A percentile compares a stretch with the other conserved stretches of the same genome.
phyloP scores from a whole-genome alignment of 2,329 filamentous ascomycete species.

The Colletotrichum cordylinicola region DNA sequence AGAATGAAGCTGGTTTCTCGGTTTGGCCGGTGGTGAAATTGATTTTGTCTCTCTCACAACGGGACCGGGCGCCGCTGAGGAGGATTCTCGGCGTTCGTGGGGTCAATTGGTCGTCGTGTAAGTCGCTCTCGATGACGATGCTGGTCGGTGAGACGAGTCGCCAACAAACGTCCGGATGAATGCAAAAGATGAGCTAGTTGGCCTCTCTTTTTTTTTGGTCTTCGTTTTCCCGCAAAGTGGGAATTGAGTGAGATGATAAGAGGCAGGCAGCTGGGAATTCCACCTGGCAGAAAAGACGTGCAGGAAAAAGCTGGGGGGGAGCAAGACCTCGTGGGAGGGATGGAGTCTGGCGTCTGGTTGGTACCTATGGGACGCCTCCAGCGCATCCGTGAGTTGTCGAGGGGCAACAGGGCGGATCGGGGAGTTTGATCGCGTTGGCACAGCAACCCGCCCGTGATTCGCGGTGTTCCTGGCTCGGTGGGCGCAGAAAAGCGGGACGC shows the following conservation, averaged over 20 bases:
- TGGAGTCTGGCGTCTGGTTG: background rate
- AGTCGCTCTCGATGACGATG: background rate
- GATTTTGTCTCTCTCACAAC: background rate
- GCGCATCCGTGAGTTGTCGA: constrained; percentile 20
- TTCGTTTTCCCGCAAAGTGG: background rate
- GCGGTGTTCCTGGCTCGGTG: background rate
- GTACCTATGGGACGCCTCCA: background rate
- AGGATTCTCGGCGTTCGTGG: background rate
- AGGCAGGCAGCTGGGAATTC: background rate
- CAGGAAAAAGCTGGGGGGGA: background rate
- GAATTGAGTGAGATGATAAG: background rate
- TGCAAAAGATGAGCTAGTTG: background rate
- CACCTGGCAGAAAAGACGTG: background rate
- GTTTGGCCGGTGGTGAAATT: background rate
- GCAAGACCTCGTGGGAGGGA: background rate
- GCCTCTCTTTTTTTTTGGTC: background rate
- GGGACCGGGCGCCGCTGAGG: constrained; percentile 10
- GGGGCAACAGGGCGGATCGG: constrained; percentile 22
- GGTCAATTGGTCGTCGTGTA: background rate
- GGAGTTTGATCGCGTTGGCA: constrained; percentile 10
- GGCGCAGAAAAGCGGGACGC: background rate
- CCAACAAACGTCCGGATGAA: background rate
- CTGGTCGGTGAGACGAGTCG: background rate
- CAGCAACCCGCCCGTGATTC: background rate
- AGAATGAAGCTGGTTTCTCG: background rate